Evolutionary conservation across 306 rosid species (phyloP).

Genomic region (Cucurbita ficifolia): DNA sequence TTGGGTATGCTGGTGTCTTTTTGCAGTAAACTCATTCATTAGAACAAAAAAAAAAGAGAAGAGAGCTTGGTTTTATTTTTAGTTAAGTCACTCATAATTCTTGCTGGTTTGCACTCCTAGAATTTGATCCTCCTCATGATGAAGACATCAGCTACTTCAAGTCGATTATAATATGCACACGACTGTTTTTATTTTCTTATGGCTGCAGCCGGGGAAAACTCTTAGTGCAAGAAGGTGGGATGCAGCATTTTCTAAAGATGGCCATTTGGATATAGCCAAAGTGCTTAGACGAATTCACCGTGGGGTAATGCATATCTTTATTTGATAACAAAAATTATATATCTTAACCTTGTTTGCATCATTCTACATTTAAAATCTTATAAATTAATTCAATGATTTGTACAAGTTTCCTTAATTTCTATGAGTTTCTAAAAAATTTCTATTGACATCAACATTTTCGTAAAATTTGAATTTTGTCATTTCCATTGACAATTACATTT

Average conservation of each 20-base stretch:
- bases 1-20: neutral
- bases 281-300: conserved; percentile 80
- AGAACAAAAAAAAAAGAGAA: neutral
- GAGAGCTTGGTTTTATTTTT: neutral
- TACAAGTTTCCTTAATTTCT: too few relatives aligned
- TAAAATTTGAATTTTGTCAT: too few relatives aligned
- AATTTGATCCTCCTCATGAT: neutral
- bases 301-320: conserved; percentile 41
- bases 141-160: neutral
- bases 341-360: neutral
- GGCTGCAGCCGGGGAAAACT: conserved; percentile 81
- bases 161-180: neutral
- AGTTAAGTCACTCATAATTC: neutral
- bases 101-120: neutral
- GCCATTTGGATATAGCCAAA: conserved; percentile 70
- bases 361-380: neutral
- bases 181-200: conserved; percentile 4
- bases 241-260: conserved; percentile 67
- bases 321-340: neutral
- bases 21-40: neutral
- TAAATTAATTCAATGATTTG: too few relatives aligned
- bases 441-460: too few relatives aligned
- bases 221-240: conserved; percentile 82
- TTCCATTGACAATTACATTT: too few relatives aligned
- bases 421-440: too few relatives aligned